These are phyloP conservation scores for Pharus latifolius DNA, from an alignment of 176 grass and related monocot species.

Conservation along the genomic window DNA sequence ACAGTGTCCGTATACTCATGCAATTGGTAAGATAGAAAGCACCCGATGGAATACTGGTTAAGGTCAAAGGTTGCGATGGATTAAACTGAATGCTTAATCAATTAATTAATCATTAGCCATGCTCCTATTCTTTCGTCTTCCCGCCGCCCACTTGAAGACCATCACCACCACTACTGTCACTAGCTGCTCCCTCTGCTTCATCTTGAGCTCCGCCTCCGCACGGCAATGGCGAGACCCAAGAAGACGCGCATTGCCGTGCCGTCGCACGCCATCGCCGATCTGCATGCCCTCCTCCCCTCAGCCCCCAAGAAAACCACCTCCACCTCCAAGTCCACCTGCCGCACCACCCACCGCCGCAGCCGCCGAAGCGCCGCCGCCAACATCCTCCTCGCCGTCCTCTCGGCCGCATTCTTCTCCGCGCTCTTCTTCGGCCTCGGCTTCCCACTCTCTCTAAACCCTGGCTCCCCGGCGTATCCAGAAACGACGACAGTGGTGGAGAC, in stretches of 20 bases:
- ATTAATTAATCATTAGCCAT: too few relatives aligned
- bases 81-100: too few relatives aligned
- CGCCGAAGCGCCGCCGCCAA: too few relatives aligned
- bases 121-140: background rate
- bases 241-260: conserved; percentile 28
- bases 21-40: too few relatives aligned
- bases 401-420: conserved; percentile 14
- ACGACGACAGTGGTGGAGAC: background rate
- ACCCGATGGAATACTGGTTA: too few relatives aligned
- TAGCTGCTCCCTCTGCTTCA: background rate
- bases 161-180: too few relatives aligned
- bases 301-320: background rate
- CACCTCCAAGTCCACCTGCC: background rate
- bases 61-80: too few relatives aligned
- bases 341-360: background rate
- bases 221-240: conserved; percentile 23
- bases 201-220: too few relatives aligned
- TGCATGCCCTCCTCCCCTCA: conserved; percentile 9
- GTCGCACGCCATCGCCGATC: conserved; percentile 18
- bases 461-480: conserved; percentile 3
- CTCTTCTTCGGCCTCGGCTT: conserved; percentile 18
- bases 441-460: conserved; percentile 20
- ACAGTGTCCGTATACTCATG: too few relatives aligned
- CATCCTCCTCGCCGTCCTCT: conserved; percentile 11
- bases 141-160: background rate